Percentiles rank a stretch among this genome's conserved stretches.
These are phyloP conservation scores for Pyrenophora teres DNA, from an alignment of 2,329 filamentous ascomycete genomes.

Conservation along the genomic window DNA sequence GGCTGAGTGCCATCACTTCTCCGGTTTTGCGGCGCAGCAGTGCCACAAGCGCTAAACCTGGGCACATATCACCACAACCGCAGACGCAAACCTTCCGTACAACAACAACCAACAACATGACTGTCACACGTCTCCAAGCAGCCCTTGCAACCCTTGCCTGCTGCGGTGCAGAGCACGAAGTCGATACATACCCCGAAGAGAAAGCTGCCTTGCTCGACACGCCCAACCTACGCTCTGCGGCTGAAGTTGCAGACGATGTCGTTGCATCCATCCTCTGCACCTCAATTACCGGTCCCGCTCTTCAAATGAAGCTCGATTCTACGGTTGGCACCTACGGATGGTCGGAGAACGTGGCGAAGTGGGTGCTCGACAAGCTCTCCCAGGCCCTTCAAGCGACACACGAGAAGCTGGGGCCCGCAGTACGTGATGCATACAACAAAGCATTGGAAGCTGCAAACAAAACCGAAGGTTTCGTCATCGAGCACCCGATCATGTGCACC, in stretches of 20 bases:
- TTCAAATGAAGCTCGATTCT: slow-evolving; percentile 31
- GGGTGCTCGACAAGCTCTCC: slow-evolving; percentile 34
- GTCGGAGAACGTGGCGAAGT: slow-evolving; percentile 39
- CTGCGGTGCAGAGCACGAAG: neutral
- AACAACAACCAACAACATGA: slow-evolving; percentile 9
- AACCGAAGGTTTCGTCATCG: slow-evolving; percentile 34
- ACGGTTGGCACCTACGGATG: slow-evolving; percentile 34
- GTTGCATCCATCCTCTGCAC: slow-evolving; percentile 22
- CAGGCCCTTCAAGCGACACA: slow-evolving; percentile 24
- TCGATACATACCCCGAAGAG: slow-evolving; percentile 11
- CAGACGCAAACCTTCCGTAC: neutral
- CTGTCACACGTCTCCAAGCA: slow-evolving; percentile 14
- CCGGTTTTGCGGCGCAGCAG: slow-evolving; percentile 7
- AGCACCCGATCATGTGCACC: slow-evolving; percentile 37
- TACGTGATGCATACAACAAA: slow-evolving; percentile 32
- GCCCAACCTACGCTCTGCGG: slow-evolving; percentile 8
- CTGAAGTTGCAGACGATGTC: slow-evolving; percentile 25
- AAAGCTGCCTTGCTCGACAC: slow-evolving; percentile 16
- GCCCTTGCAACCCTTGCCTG: slow-evolving; percentile 21
- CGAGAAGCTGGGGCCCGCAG: slow-evolving; percentile 28
- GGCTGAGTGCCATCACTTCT: neutral
- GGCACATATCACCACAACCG: slow-evolving; percentile 2
- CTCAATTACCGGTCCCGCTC: slow-evolving; percentile 20
- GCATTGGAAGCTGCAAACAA: slow-evolving; percentile 27
- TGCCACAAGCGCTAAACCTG: slow-evolving; percentile 8